Evolutionary conservation across 257 asterid species (phyloP).

Genomic region (Salvia miltiorrhiza): DNA sequence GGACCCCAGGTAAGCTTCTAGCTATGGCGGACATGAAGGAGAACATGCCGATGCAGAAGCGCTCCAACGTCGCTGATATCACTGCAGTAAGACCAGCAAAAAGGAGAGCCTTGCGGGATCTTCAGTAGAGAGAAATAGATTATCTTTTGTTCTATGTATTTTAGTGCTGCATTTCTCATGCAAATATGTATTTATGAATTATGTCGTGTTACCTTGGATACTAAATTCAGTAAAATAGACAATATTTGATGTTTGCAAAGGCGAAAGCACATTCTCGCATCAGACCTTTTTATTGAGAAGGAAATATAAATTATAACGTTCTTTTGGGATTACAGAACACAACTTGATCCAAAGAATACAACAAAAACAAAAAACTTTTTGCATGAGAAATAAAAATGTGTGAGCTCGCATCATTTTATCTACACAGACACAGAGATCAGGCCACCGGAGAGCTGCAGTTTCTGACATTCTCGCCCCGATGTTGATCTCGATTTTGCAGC

Average conservation of each 20-base stretch:
- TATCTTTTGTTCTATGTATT: not conserved
- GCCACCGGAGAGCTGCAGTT: conserved; percentile 7
- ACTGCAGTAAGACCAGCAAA: conserved; percentile 53
- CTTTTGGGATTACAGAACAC: conserved; percentile 18
- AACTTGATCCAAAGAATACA: conserved; percentile 34
- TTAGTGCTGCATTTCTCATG: conserved; percentile 46
- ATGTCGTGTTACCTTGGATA: not conserved
- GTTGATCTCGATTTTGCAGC: conserved; percentile 24
- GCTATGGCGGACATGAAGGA: conserved; percentile 60
- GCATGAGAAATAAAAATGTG: conserved; percentile 12
- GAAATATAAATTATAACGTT: conserved; percentile 26
- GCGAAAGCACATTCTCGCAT: conserved; percentile 20
- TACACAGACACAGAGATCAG: conserved; percentile 31
- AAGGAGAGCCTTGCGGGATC: conserved; percentile 50
- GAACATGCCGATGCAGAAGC: conserved; percentile 38
- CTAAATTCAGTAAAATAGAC: not conserved
- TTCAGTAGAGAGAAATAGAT: conserved; percentile 34
- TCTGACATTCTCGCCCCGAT: not conserved
- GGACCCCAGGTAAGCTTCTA: conserved; percentile 56
- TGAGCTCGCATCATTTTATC: conserved; percentile 17
- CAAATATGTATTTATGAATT: conserved; percentile 12
- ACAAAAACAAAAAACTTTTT: not conserved
- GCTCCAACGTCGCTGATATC: conserved; percentile 33
- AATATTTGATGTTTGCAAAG: not conserved
- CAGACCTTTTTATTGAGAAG: conserved; percentile 27